Conservation (phyloP, 2,329 filamentous ascomycete genomes). For the Blumeria hordei region DNA sequence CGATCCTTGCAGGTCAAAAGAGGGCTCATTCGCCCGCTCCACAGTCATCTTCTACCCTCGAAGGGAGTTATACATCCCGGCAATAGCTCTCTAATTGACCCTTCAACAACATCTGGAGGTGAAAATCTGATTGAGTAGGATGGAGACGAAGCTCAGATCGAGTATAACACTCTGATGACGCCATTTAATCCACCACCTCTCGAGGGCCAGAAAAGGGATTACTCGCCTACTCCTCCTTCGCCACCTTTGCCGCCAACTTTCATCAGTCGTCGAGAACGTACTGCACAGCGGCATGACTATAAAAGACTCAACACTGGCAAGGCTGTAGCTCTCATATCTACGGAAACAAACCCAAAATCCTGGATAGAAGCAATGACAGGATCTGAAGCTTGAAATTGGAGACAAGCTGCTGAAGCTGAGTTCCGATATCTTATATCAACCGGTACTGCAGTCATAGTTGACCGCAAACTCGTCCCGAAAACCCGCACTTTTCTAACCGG, state of each 20-base stretch:
- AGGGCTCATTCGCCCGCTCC: too few relatives aligned
- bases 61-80: too few relatives aligned
- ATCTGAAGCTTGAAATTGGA: neutral
- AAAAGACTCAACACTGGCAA: neutral
- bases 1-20: too few relatives aligned
- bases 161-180: too few relatives aligned
- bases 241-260: neutral
- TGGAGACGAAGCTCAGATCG: neutral
- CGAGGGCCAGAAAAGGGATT: neutral
- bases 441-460: neutral
- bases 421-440: too few relatives aligned
- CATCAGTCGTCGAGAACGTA: neutral
- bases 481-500: neutral
- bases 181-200: neutral
- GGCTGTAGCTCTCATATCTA: neutral
- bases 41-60: too few relatives aligned
- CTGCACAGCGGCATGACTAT: neutral
- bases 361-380: neutral
- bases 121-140: neutral
- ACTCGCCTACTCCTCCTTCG: neutral
- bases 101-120: too few relatives aligned
- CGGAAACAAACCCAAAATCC: neutral
- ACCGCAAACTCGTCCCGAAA: neutral
- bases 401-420: neutral
- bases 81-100: too few relatives aligned